A percentile compares a stretch with the other conserved stretches of the same genome.
Conservation (phyloP, 208 protist genomes). For the Trypanosoma caninum region DNA sequence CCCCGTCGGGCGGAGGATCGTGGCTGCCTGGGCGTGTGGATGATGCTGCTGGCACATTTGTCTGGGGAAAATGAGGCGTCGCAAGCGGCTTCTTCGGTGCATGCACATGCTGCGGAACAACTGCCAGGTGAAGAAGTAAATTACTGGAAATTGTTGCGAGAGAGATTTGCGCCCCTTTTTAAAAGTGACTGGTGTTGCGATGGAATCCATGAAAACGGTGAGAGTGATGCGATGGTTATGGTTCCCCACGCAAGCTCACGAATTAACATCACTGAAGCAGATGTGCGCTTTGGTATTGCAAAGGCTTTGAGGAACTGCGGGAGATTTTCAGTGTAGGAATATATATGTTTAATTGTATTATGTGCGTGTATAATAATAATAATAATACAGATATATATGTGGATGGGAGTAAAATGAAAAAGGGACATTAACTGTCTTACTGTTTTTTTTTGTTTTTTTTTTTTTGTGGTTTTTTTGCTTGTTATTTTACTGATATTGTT, state of each 20-base stretch:
- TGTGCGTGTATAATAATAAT: not conserved
- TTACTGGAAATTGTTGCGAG: slow-evolving; percentile 15
- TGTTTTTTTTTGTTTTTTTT: slow-evolving; percentile 2
- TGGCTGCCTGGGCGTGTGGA: slow-evolving; percentile 28
- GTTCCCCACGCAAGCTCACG: slow-evolving; percentile 9
- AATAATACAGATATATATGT: too few species aligned
- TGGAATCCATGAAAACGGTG: not conserved
- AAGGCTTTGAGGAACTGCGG: slow-evolving; percentile 15
- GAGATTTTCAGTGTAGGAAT: not conserved
- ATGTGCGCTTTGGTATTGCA: slow-evolving; percentile 49
- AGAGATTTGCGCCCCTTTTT: not conserved
- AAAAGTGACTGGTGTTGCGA: not conserved
- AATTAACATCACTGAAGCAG: slow-evolving; percentile 36
- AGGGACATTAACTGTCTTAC: slow-evolving; percentile 13
- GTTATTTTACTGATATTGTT: not conserved
- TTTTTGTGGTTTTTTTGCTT: slow-evolving; percentile 1
- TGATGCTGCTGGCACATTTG: slow-evolving; percentile 6
- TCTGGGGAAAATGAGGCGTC: not conserved
- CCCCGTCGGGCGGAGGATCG: slow-evolving; percentile 17
- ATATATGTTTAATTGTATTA: not conserved
- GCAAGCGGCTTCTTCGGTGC: too few species aligned
- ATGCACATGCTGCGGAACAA: too few species aligned
- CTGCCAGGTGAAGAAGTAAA: not conserved
- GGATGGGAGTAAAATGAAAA: too few species aligned
- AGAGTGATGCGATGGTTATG: not conserved